phyloP scores from a whole-genome alignment of 2,329 filamentous ascomycete species.

The Colletotrichum limetticola region DNA sequence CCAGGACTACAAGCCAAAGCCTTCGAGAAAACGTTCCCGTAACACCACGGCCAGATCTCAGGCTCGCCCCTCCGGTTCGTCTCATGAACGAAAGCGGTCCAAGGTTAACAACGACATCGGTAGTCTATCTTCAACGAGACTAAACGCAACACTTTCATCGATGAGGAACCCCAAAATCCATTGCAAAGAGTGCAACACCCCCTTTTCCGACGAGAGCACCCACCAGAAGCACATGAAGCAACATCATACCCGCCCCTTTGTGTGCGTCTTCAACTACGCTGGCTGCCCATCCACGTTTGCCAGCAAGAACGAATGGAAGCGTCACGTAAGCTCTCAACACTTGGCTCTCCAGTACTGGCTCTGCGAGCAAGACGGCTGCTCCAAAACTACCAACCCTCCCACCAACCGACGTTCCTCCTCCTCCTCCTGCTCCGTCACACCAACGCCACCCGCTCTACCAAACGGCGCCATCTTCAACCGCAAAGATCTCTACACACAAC shows the following conservation, averaged over 20 bases:
- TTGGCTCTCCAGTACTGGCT: conserved; percentile 79
- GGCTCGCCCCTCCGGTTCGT: background rate
- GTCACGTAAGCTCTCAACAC: conserved; percentile 85
- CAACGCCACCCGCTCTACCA: conserved; percentile 44
- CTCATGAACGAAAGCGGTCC: conserved; percentile 19
- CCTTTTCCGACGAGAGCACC: conserved; percentile 57
- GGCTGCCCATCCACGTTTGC: conserved; percentile 79
- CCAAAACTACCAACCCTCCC: conserved; percentile 42
- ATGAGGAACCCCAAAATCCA: conserved; percentile 34
- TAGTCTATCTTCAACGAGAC: background rate
- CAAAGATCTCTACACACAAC: conserved; percentile 91
- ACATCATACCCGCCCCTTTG: conserved; percentile 71
- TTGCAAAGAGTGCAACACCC: conserved; percentile 50
- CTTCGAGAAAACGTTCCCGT: conserved; percentile 30
- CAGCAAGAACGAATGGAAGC: conserved; percentile 95
- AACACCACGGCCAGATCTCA: conserved; percentile 4
- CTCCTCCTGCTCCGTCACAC: background rate
- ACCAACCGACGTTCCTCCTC: conserved; percentile 27
- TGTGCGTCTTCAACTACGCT: conserved; percentile 82
- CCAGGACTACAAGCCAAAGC: conserved; percentile 28
- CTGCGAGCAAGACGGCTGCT: conserved; percentile 74
- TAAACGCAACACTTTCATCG: background rate
- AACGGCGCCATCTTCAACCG: conserved; percentile 83
- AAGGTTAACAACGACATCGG: conserved; percentile 7
- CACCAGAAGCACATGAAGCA: conserved; percentile 63